Base-by-base conservation (phyloP, 2,329 filamentous ascomycete species). In the Nakataea oryzae region DNA sequence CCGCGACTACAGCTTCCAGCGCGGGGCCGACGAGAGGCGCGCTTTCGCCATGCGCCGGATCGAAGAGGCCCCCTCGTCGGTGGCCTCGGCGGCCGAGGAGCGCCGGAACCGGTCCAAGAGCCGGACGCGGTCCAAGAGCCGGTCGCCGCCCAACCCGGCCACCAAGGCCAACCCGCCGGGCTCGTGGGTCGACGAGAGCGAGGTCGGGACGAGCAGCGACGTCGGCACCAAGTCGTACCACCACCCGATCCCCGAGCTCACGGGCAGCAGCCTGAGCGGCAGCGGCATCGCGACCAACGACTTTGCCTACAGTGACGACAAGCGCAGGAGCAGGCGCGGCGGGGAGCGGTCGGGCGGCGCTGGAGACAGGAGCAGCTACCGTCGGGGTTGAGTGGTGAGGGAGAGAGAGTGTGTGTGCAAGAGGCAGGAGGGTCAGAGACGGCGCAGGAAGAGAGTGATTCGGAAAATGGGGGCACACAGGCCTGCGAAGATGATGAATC, bases 201-300 rank as follows among this genome's bases (percentile, higher is more conserved):
- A 68, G 56, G 58, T 27, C 11, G 41, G 58, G 34, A 69, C 71
- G 3, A 72, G 72, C 57, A 79, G 78, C 69, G 82, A 85, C 2
- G 66, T 80, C 11, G 83, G 83, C 32, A 84, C 81, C 66, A 85
- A 84, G 76, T 78, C 81, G 50, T 85, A 86, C 68, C 76, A 75
- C 66, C 81, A 84, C 66, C 72, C 79, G 50, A 81, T 84, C 70
- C 82, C 83, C 2, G 81, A 82, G 65, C 69, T 83, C 66, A 75
- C 75, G 64, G n/a, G 28, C n/a, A 62, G 61, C 61, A 58, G 56
- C 56, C 26, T 58, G 32, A 68, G 66, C 61, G 67, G 72, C 61
- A 73, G 68, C 64, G 72, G 64, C 66, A 72, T 65, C 13, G 69
- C 69, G 41, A 65, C 70, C 14, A 72, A 69, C 58, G 76, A 78